Evolutionary conservation across 495 filamentous ascomycete genomes (phyloP).

Genomic region (Stereocaulon alpinum): DNA sequence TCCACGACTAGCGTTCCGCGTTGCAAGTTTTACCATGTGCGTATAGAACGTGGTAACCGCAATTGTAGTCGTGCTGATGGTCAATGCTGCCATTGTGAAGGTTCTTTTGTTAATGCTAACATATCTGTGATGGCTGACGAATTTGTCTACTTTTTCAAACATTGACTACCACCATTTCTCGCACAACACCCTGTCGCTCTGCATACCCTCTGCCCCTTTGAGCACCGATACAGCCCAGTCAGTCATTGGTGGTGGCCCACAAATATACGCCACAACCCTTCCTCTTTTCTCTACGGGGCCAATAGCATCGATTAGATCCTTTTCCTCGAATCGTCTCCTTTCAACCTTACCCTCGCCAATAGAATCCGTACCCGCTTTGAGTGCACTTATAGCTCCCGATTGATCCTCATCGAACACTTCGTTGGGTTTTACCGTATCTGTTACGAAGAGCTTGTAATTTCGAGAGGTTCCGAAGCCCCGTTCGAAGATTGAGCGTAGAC

Average conservation of each 20-base stretch:
- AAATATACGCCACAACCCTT: conserved; percentile 60
- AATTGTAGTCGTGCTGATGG: too few species aligned
- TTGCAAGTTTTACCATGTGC: too few species aligned
- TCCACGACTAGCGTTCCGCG: too few species aligned
- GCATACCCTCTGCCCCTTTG: conserved; percentile 41
- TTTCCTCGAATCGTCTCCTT: conserved; percentile 26
- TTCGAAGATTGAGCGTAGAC: conserved; percentile 35
- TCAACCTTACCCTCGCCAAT: not conserved
- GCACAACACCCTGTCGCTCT: conserved; percentile 50
- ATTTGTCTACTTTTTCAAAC: too few species aligned
- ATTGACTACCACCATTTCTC: conserved; percentile 76
- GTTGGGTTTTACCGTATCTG: conserved; percentile 16
- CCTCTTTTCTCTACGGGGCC: conserved; percentile 35
- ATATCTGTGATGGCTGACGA: too few species aligned
- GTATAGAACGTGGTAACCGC: too few species aligned
- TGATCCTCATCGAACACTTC: not conserved
- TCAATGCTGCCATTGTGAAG: too few species aligned
- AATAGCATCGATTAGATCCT: conserved; percentile 41
- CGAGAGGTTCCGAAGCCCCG: conserved; percentile 18
- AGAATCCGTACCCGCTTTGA: not conserved
- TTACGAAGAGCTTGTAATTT: conserved; percentile 34
- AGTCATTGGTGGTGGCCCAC: conserved; percentile 71
- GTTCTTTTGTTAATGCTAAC: too few species aligned
- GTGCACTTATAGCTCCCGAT: too few species aligned
- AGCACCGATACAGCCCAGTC: conserved; percentile 60